These are phyloP conservation scores for Salvia splendens DNA, from an alignment of 257 asterid species.

Conservation along the genomic window DNA sequence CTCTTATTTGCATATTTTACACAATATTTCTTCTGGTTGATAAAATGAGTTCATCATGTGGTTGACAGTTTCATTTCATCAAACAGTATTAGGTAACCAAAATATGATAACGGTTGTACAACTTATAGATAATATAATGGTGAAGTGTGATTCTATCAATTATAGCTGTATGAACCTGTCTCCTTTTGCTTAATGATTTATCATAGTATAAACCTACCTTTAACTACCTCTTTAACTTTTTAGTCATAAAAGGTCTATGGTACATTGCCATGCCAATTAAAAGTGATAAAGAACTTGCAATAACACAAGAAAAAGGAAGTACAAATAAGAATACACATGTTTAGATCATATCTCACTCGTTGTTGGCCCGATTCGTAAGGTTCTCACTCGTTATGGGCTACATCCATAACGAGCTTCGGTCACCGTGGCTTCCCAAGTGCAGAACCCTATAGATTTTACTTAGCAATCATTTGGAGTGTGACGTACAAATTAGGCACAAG, in stretches of 20 bases:
- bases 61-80: conserved; percentile 28
- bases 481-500: conserved; percentile 38
- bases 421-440: background rate
- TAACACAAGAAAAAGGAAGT: too few species aligned
- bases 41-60: conserved; percentile 29
- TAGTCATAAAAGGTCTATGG: conserved; percentile 21
- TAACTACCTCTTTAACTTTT: conserved; percentile 26
- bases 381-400: too few species aligned
- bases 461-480: conserved; percentile 18
- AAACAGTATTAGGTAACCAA: conserved; percentile 19
- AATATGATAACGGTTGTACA: conserved; percentile 32
- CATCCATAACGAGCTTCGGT: too few species aligned
- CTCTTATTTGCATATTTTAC: too few species aligned
- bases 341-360: too few species aligned
- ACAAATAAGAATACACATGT: too few species aligned
- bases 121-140: conserved; percentile 35
- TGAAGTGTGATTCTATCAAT: conserved; percentile 34
- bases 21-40: background rate
- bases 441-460: background rate
- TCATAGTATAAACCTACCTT: conserved; percentile 27
- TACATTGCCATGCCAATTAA: conserved; percentile 20
- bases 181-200: conserved; percentile 31
- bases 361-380: too few species aligned
- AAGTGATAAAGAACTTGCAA: too few species aligned
- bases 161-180: conserved; percentile 37